Evolutionary conservation across 768 basidiomycete genomes (phyloP).

Genomic region (Russula earlei): DNA sequence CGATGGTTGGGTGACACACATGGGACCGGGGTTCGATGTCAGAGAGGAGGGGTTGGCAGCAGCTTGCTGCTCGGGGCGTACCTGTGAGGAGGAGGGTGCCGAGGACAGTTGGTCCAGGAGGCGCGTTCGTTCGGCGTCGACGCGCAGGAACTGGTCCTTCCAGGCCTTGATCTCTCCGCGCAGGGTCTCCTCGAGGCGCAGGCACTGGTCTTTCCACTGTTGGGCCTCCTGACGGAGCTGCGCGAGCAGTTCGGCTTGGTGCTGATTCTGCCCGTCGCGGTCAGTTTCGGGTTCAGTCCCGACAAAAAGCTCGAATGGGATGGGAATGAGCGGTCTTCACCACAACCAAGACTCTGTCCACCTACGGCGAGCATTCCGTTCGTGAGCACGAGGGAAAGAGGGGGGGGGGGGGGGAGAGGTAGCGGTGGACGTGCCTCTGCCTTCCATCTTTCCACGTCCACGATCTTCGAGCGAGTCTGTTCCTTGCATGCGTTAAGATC

Average conservation of each 20-base stretch:
- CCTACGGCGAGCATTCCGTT: neutral
- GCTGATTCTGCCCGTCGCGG: constrained; percentile 39
- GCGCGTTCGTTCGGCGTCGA: constrained; percentile 56
- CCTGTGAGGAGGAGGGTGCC: neutral
- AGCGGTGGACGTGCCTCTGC: constrained; percentile 8
- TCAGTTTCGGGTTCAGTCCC: too few species aligned
- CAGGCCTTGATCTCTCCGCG: constrained; percentile 51
- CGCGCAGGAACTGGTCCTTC: constrained; percentile 72
- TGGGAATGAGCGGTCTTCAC: neutral
- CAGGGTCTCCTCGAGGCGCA: constrained; percentile 38
- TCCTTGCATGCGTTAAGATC: constrained; percentile 10
- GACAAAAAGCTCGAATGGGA: too few species aligned
- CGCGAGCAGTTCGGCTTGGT: constrained; percentile 50
- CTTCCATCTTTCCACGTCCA: constrained; percentile 18
- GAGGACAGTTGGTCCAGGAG: constrained; percentile 47
- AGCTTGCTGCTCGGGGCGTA: neutral
- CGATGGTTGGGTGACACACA: neutral
- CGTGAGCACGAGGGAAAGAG: neutral
- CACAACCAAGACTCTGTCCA: constrained; percentile 3
- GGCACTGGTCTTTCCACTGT: constrained; percentile 66
- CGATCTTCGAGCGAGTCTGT: constrained; percentile 3
- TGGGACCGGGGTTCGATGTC: too few species aligned
- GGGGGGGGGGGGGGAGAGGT: neutral
- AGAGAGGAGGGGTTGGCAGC: neutral
- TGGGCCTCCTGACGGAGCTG: constrained; percentile 54